Evolutionary conservation across 768 basidiomycete genomes (phyloP), one percentile per base, ranked within the genome.

Genomic region (Podaxis pistillaris): DNA sequence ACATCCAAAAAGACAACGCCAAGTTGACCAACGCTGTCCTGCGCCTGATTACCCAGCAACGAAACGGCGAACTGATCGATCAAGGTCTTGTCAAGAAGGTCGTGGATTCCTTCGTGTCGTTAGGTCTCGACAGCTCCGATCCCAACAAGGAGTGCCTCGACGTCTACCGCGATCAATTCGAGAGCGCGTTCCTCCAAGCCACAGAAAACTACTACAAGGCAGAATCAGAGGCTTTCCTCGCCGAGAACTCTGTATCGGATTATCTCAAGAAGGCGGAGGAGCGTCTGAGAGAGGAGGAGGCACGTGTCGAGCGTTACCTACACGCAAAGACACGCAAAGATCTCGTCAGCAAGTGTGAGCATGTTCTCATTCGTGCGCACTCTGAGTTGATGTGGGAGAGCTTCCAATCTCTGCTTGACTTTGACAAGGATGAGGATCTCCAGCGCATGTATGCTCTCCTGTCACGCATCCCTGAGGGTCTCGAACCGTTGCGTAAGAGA

Each of bases 181-280:
- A 98, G 74, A 77, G 75, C 0, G 90, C 94, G 0, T 98, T 99
- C 85, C 83, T 99, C 61, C 79, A 79, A 2, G 89, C 91, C 4
- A 98, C 97, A 1, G 93, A 95, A 75, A 84, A 86, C 57, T 98
- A 94, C 79, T 99, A 98, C 83, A 90, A 88, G 71, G 83, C 88
- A 66, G 97, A 99, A 76, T 96, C 94, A 0, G 90, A 94, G 66
- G 84, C 90, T 2, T 99, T 95, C 83, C 85, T 98, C 47, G 90
- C 90, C 6, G 88, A 91, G 71, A 96, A 96, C 76, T 90, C 87
- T 55, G 93, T 98, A 36, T 91, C 94, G 24, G 97, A 98, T 73
- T 99, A 98, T 75, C 83, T 99, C 72, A 96, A 90, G 80, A 96
- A 94, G 76, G 97, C 96, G 1, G 96, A 98, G 68, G 91, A 93